A percentile compares a stretch with the other conserved stretches of the same genome.
These are phyloP conservation scores for Metschnikowia lachancei DNA, from an alignment of 805 yeast genomes.

Conservation along the genomic window DNA sequence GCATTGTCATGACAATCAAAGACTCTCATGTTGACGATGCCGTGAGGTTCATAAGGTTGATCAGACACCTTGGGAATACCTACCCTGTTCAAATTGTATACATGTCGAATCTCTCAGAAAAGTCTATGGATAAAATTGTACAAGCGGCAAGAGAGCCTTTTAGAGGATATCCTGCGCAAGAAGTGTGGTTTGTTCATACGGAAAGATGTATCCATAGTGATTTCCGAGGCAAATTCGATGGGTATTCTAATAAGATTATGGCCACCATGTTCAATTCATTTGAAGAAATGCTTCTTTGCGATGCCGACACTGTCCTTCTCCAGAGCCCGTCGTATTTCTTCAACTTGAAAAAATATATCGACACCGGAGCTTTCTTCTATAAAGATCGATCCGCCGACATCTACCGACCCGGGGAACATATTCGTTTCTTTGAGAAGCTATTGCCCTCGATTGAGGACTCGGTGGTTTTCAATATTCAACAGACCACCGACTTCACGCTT, in stretches of 20 bases:
- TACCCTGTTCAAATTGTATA: constrained; percentile 43
- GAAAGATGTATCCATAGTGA: constrained; percentile 19
- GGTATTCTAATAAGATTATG: constrained; percentile 31
- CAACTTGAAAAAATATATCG: constrained; percentile 30
- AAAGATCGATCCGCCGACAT: constrained; percentile 23
- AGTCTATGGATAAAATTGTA: constrained; percentile 3
- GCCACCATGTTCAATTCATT: constrained; percentile 18
- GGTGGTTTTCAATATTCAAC: constrained; percentile 30
- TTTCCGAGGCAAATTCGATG: constrained; percentile 30
- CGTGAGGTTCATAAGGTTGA: constrained; percentile 23
- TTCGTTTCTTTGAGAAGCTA: constrained; percentile 45
- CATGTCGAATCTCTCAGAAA: constrained; percentile 16
- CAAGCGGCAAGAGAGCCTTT: constrained; percentile 13
- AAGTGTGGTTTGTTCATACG: constrained; percentile 39
- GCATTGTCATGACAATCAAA: constrained; percentile 39
- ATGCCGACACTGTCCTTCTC: constrained; percentile 51
- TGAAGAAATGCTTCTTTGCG: constrained; percentile 39
- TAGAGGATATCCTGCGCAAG: constrained; percentile 26
- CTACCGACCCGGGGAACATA: constrained; percentile 30
- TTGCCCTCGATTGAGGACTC: constrained; percentile 37
- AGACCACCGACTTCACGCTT: constrained; percentile 32
- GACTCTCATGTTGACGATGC: constrained; percentile 28
- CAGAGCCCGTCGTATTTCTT: constrained; percentile 30
- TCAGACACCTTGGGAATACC: constrained; percentile 32
- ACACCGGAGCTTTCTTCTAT: constrained; percentile 28